These are phyloP conservation scores for Podila minutissima DNA, from an alignment of 192 early-diverging fungal species.

Conservation along the genomic window DNA sequence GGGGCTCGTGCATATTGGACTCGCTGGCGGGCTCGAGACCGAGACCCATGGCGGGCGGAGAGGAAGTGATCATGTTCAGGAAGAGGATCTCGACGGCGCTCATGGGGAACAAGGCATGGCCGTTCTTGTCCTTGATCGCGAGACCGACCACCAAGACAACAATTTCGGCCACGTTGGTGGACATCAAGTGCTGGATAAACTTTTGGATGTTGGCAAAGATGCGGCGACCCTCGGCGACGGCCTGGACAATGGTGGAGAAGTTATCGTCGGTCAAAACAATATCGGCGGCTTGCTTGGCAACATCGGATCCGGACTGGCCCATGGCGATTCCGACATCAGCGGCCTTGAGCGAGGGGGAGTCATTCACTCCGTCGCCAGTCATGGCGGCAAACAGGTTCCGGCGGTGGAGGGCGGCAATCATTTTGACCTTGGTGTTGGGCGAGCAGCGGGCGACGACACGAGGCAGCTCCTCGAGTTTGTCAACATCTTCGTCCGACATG, in stretches of 20 bases:
- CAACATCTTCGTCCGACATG: constrained; percentile 81
- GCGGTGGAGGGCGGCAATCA: constrained; percentile 89
- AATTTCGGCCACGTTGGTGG: constrained; percentile 79
- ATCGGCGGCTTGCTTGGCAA: constrained; percentile 91
- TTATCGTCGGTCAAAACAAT: constrained; percentile 88
- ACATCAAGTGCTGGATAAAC: constrained; percentile 76
- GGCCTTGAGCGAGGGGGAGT: constrained; percentile 76
- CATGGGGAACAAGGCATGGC: constrained; percentile 74
- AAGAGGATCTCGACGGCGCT: constrained; percentile 82
- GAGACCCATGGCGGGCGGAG: constrained; percentile 81
- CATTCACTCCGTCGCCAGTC: constrained; percentile 90
- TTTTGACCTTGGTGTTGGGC: constrained; percentile 97
- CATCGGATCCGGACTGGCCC: constrained; percentile 91
- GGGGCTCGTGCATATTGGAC: constrained; percentile 76
- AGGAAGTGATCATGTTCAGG: constrained; percentile 80
- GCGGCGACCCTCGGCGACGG: constrained; percentile 81
- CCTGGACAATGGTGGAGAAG: constrained; percentile 83
- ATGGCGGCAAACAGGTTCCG: constrained; percentile 76
- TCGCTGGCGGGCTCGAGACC: constrained; percentile 72
- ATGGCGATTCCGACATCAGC: constrained; percentile 84
- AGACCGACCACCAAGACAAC: constrained; percentile 75
- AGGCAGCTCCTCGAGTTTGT: constrained; percentile 82
- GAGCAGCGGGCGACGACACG: constrained; percentile 91
- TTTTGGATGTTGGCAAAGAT: constrained; percentile 82
- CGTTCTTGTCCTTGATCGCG: constrained; percentile 67